Base-by-base conservation (phyloP, 164 flowering plant genomes). In the Hamamelis virginiana region DNA sequence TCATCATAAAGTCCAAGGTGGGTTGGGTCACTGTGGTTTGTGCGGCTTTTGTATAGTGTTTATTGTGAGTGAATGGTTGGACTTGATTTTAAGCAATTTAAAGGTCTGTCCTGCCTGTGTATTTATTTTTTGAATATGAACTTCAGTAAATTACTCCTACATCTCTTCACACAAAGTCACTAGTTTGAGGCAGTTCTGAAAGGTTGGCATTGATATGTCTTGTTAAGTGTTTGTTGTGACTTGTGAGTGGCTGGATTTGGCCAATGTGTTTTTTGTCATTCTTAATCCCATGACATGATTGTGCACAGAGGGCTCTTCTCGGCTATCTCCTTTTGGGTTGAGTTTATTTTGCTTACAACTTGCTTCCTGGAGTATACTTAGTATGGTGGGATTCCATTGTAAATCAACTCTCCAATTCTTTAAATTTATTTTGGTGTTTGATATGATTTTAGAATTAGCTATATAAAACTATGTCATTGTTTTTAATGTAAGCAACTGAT, bases 1-100 rank as follows among this genome's bases (percentile, higher is more conserved):
- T 21, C 22, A 13, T 62, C 51, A 27, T 23, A 51, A 59, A 58
- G 43, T 52, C 52, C 47, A 25, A 27, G 9, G 21, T 22, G 16
- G 25, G 11, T 63, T 21, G 12, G 9, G 9, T 47, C 55, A 14
- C 19, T 59, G 46, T 74, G 45, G 43, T 53, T 11, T 19, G 19
- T 69, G 10, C 11, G 33, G 59, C 61, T 69, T 23, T 51, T 59
- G 58, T 52, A 43, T 55, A 50, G 26, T 38, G 28, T 59, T 59
- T 44, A 44, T 64, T 56, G 55, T 26, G 57, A 73, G 64, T 23
- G 15, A 22, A 1, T 18, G 18, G 11, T 63, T 23, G 53, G 62
- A 53, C 19, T 10, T 51, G n/a, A 47, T 27, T 46, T 10, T 38
- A 63, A 28, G 19, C 8, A 67, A 28, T 59, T 58, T 52, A 63